Conservation (phyloP, 129 eudicot genomes). For the Solidago caesia region DNA sequence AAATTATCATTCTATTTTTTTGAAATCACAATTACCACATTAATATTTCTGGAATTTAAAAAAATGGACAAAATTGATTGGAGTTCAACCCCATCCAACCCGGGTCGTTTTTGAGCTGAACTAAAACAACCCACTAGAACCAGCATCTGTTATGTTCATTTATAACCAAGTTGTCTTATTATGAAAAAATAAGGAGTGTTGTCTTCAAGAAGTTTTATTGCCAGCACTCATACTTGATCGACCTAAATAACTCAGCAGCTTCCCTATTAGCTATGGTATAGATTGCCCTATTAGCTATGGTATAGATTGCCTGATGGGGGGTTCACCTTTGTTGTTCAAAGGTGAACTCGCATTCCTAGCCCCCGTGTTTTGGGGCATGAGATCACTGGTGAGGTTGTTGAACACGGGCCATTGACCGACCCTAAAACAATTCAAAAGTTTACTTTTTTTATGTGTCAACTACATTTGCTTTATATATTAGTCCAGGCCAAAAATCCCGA, state of each 20-base stretch:
- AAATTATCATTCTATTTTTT: not conserved
- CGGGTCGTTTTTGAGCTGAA: not conserved
- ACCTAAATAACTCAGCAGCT: too few species aligned
- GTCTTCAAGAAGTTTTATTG: too few species aligned
- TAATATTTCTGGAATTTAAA: not conserved
- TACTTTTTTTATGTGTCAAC: not conserved
- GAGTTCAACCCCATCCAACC: not conserved
- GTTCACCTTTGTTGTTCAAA: constrained; percentile 38
- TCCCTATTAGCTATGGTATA: too few species aligned
- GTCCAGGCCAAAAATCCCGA: too few species aligned
- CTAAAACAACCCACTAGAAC: not conserved
- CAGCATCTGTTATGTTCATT: not conserved
- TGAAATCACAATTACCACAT: not conserved
- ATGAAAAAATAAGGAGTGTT: too few species aligned
- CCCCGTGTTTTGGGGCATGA: constrained; percentile 96
- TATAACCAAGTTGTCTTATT: too few species aligned
- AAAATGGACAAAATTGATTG: not conserved
- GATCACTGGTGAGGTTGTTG: constrained; percentile 98
- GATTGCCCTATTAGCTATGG: too few species aligned
- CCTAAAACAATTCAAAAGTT: constrained; percentile 73
- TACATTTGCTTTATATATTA: too few species aligned
- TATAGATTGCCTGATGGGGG: too few species aligned
- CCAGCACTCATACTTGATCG: too few species aligned
- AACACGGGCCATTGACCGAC: constrained; percentile 82
- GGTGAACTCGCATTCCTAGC: constrained; percentile 93